phyloP scores from a whole-genome alignment of 441 rosid species.

The Aquilaria agallochum region DNA sequence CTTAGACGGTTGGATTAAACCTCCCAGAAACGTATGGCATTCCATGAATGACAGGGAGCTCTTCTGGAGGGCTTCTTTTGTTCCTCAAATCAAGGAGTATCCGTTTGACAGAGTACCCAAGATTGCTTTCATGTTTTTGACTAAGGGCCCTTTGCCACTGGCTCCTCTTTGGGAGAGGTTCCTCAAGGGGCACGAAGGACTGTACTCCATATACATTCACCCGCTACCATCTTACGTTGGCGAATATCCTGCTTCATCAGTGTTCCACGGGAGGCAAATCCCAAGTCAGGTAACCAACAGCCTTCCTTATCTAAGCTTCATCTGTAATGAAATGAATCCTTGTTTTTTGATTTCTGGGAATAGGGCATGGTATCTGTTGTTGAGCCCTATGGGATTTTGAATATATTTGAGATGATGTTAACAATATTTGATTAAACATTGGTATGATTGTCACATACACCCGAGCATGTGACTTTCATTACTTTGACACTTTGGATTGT shows the following conservation, averaged over 20 bases:
- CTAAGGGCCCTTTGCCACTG: conserved; percentile 73
- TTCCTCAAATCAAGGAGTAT: conserved; percentile 40
- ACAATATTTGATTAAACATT: too few relatives aligned
- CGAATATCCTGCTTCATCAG: conserved; percentile 47
- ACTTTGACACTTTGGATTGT: too few relatives aligned
- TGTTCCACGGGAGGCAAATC: conserved; percentile 65
- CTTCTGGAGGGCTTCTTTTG: conserved; percentile 72
- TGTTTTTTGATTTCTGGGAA: too few relatives aligned
- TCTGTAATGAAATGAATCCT: too few relatives aligned
- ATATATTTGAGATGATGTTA: too few relatives aligned
- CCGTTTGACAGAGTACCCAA: conserved; percentile 69
- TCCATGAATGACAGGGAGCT: conserved; percentile 60
- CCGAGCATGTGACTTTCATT: too few relatives aligned
- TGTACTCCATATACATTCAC: conserved; percentile 61
- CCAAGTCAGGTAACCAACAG: conserved; percentile 75
- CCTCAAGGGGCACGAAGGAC: conserved; percentile 50
- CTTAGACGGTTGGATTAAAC: conserved; percentile 50
- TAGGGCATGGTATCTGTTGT: too few relatives aligned
- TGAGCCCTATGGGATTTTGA: too few relatives aligned
- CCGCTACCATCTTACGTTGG: conserved; percentile 49
- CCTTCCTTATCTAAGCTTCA: too few relatives aligned
- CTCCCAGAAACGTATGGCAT: conserved; percentile 56
- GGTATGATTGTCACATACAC: too few relatives aligned
- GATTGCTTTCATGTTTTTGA: conserved; percentile 80
- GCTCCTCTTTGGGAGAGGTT: conserved; percentile 82